These are phyloP conservation scores for Xylaria sp. DNA, from an alignment of 2,329 filamentous ascomycete genomes.

Conservation along the genomic window DNA sequence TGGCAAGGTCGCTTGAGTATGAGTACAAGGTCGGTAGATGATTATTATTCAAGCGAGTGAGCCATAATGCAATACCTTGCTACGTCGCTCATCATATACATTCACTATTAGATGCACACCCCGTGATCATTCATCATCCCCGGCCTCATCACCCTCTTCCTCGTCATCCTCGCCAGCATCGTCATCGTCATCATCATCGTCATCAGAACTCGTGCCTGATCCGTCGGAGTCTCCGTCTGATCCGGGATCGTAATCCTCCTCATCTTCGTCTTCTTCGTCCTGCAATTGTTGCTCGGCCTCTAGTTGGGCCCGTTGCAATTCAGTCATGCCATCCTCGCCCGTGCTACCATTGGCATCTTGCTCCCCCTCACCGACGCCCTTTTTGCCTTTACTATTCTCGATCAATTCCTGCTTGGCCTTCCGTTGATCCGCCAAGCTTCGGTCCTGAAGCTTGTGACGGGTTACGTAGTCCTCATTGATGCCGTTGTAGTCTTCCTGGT, in stretches of 20 bases:
- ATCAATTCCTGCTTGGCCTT: constrained; percentile 72
- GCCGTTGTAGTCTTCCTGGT: constrained; percentile 73
- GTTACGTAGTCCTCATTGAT: constrained; percentile 73
- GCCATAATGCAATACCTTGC: neutral
- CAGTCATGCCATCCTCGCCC: constrained; percentile 60
- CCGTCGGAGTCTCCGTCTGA: constrained; percentile 70
- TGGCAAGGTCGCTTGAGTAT: neutral
- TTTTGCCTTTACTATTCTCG: constrained; percentile 66
- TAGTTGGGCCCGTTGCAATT: constrained; percentile 61
- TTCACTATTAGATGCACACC: neutral
- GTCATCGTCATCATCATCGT: constrained; percentile 64
- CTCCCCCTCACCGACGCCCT: constrained; percentile 54
- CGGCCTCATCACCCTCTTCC: constrained; percentile 46
- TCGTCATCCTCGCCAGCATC: constrained; percentile 57
- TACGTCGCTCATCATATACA: constrained; percentile 24
- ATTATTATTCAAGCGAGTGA: constrained; percentile 2
- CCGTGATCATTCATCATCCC: constrained; percentile 23
- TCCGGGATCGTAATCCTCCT: constrained; percentile 74
- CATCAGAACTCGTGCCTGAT: constrained; percentile 62
- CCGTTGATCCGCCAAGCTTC: constrained; percentile 75
- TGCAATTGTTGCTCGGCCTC: constrained; percentile 66
- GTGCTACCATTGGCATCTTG: constrained; percentile 58
- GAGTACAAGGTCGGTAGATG: neutral
- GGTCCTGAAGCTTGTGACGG: constrained; percentile 70
- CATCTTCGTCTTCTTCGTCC: constrained; percentile 72